These are phyloP conservation scores for Paecilomyces niveus DNA, from an alignment of 2,329 filamentous ascomycete species.

Conservation along the genomic window DNA sequence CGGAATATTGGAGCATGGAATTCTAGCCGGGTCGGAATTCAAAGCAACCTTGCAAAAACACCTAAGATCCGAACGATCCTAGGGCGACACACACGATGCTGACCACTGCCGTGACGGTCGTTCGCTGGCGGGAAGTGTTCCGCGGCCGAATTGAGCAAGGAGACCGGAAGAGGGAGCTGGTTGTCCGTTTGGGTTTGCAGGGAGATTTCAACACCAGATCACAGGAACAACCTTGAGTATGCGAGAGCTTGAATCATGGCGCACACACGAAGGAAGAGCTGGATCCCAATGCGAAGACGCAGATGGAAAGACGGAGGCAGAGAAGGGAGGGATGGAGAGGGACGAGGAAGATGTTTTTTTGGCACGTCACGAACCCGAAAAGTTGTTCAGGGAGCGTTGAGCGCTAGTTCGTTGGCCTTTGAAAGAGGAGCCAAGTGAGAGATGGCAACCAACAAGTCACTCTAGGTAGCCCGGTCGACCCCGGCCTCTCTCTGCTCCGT, in stretches of 20 bases:
- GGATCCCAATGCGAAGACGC: constrained; percentile 2
- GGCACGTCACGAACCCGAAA: not conserved
- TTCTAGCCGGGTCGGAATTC: constrained; percentile 20
- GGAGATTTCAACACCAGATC: constrained; percentile 13
- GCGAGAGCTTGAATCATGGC: constrained; percentile 25
- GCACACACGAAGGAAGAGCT: constrained; percentile 15
- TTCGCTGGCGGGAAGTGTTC: constrained; percentile 4
- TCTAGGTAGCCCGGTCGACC: not conserved
- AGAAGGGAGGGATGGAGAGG: constrained; percentile 5
- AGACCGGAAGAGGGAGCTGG: constrained; percentile 11
- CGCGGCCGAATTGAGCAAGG: not conserved
- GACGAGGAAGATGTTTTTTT: constrained; percentile 4
- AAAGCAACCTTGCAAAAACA: constrained; percentile 17
- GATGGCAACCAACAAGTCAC: not conserved
- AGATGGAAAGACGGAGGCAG: constrained; percentile 13
- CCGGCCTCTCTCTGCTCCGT: not conserved
- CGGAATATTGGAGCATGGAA: constrained; percentile 42
- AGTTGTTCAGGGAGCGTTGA: not conserved
- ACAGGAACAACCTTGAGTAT: constrained; percentile 21
- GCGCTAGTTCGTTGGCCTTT: not conserved
- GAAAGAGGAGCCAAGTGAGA: not conserved
- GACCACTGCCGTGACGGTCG: not conserved
- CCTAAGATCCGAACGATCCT: not conserved
- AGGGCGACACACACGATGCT: not conserved
- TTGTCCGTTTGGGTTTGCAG: not conserved